Evolutionary conservation across 2,329 filamentous ascomycete genomes (phyloP).

Genomic region (Ceratocystis eucalypticola): DNA sequence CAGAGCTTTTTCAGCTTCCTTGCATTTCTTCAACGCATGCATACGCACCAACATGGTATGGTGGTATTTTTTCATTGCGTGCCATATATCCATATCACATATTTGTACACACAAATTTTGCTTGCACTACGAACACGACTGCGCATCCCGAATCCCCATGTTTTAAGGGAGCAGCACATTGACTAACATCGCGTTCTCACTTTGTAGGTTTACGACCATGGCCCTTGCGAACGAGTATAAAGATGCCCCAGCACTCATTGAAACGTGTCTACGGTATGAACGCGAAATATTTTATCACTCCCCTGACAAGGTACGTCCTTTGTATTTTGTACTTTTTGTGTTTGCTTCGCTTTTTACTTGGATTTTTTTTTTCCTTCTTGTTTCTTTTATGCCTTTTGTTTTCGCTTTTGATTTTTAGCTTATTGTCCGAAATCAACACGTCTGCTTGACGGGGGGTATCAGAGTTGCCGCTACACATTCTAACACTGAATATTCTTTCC

Average conservation of each 20-base stretch:
- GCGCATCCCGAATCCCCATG: too few relatives aligned
- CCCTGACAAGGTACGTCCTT: constrained; percentile 34
- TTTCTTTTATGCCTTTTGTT: neutral
- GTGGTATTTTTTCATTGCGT: neutral
- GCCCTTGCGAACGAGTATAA: constrained; percentile 32
- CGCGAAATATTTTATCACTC: constrained; percentile 34
- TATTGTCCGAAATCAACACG: neutral
- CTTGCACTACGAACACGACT: too few relatives aligned
- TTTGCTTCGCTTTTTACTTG: neutral
- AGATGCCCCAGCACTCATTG: constrained; percentile 31
- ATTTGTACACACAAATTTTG: neutral
- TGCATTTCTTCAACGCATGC: neutral
- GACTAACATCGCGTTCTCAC: constrained; percentile 19
- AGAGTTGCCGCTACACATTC: neutral
- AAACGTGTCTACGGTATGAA: constrained; percentile 35
- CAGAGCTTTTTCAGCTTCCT: neutral
- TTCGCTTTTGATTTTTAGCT: neutral
- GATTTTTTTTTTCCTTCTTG: neutral
- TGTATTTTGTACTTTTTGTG: neutral
- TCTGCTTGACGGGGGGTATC: neutral
- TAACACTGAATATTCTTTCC: constrained; percentile 5
- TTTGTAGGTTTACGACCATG: constrained; percentile 37
- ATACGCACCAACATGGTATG: neutral
- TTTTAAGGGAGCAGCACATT: neutral
- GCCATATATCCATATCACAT: neutral